Evolutionary conservation across 202 grass and related monocot genomes (phyloP).

Genomic region (Brachypodium distachyon): DNA sequence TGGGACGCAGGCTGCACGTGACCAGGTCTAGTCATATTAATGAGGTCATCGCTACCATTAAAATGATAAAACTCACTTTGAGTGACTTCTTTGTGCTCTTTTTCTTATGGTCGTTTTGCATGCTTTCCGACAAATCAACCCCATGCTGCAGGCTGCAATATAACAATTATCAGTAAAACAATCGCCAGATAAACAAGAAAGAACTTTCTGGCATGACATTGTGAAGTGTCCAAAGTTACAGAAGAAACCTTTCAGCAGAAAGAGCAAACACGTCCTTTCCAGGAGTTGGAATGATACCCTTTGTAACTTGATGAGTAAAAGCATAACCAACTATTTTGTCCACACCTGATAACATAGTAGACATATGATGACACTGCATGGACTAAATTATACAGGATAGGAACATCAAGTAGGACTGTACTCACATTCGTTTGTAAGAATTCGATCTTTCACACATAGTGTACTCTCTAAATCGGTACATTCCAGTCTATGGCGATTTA

Average conservation of each 20-base stretch:
- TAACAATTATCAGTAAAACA: conserved; percentile 22
- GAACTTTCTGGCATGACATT: conserved; percentile 16
- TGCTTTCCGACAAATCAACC: conserved; percentile 61
- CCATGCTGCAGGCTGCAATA: conserved; percentile 80
- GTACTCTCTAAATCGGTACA: conserved; percentile 71
- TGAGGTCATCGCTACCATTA: not conserved
- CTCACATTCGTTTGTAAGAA: conserved; percentile 94
- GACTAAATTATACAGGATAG: not conserved
- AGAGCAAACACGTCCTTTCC: conserved; percentile 50
- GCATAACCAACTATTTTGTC: conserved; percentile 97
- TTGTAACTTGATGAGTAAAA: conserved; percentile 71
- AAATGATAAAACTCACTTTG: conserved; percentile 39
- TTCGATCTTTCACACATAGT: conserved; percentile 78
- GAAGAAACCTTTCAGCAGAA: conserved; percentile 62
- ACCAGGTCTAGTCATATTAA: not conserved
- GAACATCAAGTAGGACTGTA: conserved; percentile 18
- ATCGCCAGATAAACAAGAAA: conserved; percentile 5
- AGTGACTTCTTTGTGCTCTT: conserved; percentile 85
- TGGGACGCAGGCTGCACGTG: not conserved
- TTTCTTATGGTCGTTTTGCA: conserved; percentile 73
- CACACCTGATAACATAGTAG: conserved; percentile 55
- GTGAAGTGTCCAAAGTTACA: not conserved
- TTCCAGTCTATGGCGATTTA: conserved; percentile 57
- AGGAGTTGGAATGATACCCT: conserved; percentile 26
- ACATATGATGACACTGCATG: not conserved